Evolutionary conservation across 495 filamentous ascomycete genomes (phyloP), one percentile per base, ranked within the genome.

Genomic region (Chaetomium fimeti): DNA sequence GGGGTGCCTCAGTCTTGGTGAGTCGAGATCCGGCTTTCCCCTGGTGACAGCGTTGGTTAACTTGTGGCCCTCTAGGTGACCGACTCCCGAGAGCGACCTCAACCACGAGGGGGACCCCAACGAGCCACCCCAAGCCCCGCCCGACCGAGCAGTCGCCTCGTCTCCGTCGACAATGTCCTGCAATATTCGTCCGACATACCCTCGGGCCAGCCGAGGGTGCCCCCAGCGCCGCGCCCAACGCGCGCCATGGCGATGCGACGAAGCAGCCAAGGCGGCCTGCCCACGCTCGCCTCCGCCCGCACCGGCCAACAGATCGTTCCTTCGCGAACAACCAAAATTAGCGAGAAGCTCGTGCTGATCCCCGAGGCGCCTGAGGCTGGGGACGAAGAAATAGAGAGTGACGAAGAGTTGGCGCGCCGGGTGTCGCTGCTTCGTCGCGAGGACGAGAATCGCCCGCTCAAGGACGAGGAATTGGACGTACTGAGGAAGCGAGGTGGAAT

Each of bases 151-250:
- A 92, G 88, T 64, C 91, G 92, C 53, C 87, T 94, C 74, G 91
- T 98, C 68, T 95, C 91, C 15, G 95, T 99, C 71, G 94, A 99
- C 76, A 97, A 92, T 70, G 88, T 98, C 63, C 87, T 99, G 4
- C 92, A 95, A 76, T 90, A 95, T 77, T 87, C 92, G 62, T 95
- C 91, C 40, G 93, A 99, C 68, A 91, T 99, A 6, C 95, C 94
- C 22, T 98, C 94, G 0, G 92, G 91, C 75, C 93, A 98, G 75
- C 91, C 92, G 45, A 87, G 94, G 5, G 82, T 86, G 22, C 89
- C 91, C 0, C 84, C 88, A 24, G 81, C 82, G 16, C 77, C 75
- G 18, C 80, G 84, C 64, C 83, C 88, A 16, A 69, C 75, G 27
- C 83, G 84, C 32, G 48, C 20, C 36, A 78, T 72, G 78, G 40